Base-by-base conservation (phyloP, 495 filamentous ascomycete genomes). In the Geopyxis carbonaria region DNA sequence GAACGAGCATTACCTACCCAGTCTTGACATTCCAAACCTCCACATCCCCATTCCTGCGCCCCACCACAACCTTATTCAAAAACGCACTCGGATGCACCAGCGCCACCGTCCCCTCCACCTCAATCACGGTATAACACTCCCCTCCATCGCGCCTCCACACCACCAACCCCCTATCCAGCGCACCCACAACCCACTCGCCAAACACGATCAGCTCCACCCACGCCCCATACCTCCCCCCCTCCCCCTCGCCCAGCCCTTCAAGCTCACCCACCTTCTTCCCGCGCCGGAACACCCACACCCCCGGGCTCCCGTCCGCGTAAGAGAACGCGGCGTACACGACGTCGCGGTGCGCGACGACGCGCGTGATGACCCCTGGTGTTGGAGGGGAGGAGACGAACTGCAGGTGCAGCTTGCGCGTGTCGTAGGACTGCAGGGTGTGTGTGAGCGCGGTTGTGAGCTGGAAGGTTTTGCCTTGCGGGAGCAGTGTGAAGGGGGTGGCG, bases 1-100 rank as follows among this genome's bases (percentile, higher is more conserved):
- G 14, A 11, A 16, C 30, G 33, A 22, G 8, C 9, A 10, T 18
- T 18, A 43, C 32, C 27, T 43, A 56, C 44, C 81, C 83, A 14
- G 78, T 87, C 54, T 76, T 85, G 38, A 95, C 60, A 54, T 99
- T 99, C 91, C 91, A 95, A 38, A 99, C 86, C 53, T 95, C 87
- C 14, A 94, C 71, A 56, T 69, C 73, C n/a, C 91, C 89, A 54
- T 94, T 83, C 42, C 64, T 66, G 43, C 81, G 73, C 4, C 83
- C 89, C 23, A 79, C 76, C 39, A 95, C 80, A 21, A 99, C 66
- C 59, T 99, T 99, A 64, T 95, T 99, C 18, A 95, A 61, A 58
- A 78, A 95, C 0, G 87, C 93, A 19, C 41, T 52, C 14, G 53
- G 53, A 28, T 56, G 53, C 25, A 56, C 24, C 13, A 34, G 45